Conservation (phyloP, 2,329 filamentous ascomycete species). For the Alternaria consortialis region DNA sequence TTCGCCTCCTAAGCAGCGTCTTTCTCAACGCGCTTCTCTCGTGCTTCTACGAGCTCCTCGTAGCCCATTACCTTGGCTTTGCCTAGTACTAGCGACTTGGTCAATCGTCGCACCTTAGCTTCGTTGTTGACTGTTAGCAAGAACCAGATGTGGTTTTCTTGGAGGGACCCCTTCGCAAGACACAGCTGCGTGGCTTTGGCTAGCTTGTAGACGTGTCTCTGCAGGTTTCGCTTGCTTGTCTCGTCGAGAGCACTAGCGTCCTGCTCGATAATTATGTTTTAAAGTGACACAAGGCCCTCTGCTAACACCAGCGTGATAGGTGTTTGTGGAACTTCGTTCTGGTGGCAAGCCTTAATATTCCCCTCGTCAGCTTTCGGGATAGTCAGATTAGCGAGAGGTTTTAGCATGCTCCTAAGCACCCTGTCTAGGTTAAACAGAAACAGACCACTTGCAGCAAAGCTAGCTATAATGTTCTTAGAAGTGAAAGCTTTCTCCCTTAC, state of each 20-base stretch:
- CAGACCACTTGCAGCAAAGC: conserved; percentile 35
- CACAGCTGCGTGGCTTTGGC: conserved; percentile 34
- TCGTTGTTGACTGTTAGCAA: not conserved
- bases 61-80: not conserved
- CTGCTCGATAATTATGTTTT: conserved; percentile 23
- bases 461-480: conserved; percentile 40
- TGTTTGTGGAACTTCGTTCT: conserved; percentile 36
- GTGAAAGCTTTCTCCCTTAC: conserved; percentile 34
- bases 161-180: not conserved
- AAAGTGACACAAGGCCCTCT: conserved; percentile 31
- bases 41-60: not conserved
- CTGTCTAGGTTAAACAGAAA: conserved; percentile 42
- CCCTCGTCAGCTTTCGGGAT: conserved; percentile 24
- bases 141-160: no score
- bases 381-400: conserved; percentile 27
- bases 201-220: conserved; percentile 17
- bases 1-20: not conserved
- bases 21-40: not conserved
- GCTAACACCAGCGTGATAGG: conserved; percentile 36
- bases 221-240: conserved; percentile 26
- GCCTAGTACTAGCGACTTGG: not conserved
- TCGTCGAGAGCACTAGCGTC: conserved; percentile 30
- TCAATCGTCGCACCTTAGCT: conserved; percentile 3
- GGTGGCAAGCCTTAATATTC: conserved; percentile 17
- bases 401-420: conserved; percentile 38